Base-by-base conservation (phyloP, 331 rosid species). In the Ulmus americana region DNA sequence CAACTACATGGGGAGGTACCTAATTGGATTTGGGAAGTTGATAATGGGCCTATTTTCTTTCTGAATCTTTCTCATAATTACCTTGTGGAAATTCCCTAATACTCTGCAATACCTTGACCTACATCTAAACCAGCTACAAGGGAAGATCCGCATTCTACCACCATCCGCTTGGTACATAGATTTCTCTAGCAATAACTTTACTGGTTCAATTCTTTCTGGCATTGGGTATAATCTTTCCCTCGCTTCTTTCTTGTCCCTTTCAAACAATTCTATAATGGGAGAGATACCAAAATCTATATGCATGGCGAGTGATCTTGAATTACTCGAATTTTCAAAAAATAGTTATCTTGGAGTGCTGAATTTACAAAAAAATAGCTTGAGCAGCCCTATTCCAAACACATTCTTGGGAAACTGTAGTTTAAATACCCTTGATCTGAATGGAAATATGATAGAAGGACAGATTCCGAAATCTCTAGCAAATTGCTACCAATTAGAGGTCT, bases 241-340 rank as follows among this genome's bases (percentile, higher is more conserved):
- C 0, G 1, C 14, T 39, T 0, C 0, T 2, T 71, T 55, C 51
- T 12, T 63, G 1, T 71, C 70, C 22, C 58, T 71, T 12, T 47
- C 61, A 39, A 59, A 47, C 20, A 72, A 64, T 51, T 39, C 39
- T 12, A 10, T 71, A 6, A 18, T 6, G 1, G 76, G 65, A 10
- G 8, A 1, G 39, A 74, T 77, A 15, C 91, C 90, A 4, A 0
- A 0, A 11, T 83, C 87, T 35, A 22, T 84, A 0, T 86, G 91
- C 85, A 57, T 45, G 0, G 55, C 70, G 0, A 0, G 38, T 11
- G 6, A 7, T 73, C 84, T 86, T 56, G 60, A 70, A n/a, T 76
- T 86, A 44, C 82, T 90, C 45, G 88, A 86, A 80, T 51, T 90
- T 41, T 90, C 95, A 16, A 3, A 10, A 0, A 86, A 51, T 0